Evolutionary conservation across 441 rosid genomes (phyloP), one percentile per base, ranked within the genome.

Genomic region (Adansonia rubrostipa): DNA sequence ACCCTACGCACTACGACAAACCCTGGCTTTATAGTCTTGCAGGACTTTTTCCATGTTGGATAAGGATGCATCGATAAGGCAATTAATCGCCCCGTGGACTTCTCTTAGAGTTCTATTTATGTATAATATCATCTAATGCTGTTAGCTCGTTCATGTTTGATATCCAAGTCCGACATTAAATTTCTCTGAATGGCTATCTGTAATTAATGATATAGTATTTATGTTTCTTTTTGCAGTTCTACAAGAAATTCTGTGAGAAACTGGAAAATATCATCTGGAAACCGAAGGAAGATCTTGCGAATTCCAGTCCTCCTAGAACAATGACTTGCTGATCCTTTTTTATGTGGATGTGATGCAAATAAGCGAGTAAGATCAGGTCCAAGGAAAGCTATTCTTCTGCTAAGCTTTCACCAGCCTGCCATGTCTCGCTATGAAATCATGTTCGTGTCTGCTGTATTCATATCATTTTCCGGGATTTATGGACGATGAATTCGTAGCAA

Each of bases 231-330:
- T 81, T 72, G 78, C 89, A 93, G 98, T 95, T 95, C 80, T 95
- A 93, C 92, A 90, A 91, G 89, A 88, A 84, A 67, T 85, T 95
- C 76, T 93, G 97, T 84, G 81, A 86, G 5, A 90, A 86, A 75
- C 93, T 95, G n/a, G 96, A 89, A 56, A 81, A 85, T 80, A 87
- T 95, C 81, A 93, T 95, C 72, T 93, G 95, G 98, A 91, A 82
- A 82, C 91, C 97, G 24, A 28, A 83, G 4, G 95, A 84, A 77
- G 86, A 84, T 48, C 82, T 78, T 62, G 83, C 80, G 54, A 84
- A 80, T 50, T 73, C 91, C 14, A 80, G 77, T 81, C 83, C 89
- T 80, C 84, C 81, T 75, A 80, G 85, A 82, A 78, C 90, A 77
- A 73, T 82, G 82, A 86, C 89, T 81, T 77, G 87, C 83, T 90